These are phyloP conservation scores for Dillenia suffruticosa DNA, from an alignment of 164 flowering plant species.

Conservation along the genomic window DNA sequence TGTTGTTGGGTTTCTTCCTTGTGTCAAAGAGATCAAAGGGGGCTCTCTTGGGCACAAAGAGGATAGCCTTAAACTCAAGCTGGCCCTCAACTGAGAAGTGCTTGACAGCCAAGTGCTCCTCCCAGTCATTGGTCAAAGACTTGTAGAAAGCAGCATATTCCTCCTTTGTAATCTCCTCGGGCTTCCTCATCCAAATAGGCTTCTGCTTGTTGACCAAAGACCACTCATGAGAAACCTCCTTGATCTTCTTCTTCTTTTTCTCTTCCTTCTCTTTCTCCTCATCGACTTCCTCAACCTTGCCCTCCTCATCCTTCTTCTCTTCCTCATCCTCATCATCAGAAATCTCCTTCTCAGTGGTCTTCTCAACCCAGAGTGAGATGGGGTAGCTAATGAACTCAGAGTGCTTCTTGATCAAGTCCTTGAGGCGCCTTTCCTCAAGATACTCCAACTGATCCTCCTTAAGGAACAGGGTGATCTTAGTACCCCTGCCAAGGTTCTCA, in stretches of 20 bases:
- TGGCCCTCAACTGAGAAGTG: constrained; percentile 56
- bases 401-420: constrained; percentile 50
- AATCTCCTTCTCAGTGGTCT: constrained; percentile 52
- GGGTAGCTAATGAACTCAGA: constrained; percentile 56
- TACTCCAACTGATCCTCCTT: constrained; percentile 52
- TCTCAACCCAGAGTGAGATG: constrained; percentile 47
- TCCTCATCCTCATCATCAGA: constrained; percentile 57
- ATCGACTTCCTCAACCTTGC: constrained; percentile 42
- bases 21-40: constrained; percentile 64
- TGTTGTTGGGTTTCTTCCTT: constrained; percentile 61
- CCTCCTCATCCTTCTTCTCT: constrained; percentile 52
- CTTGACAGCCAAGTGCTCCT: constrained; percentile 50
- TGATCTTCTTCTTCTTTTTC: constrained; percentile 49
- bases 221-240: constrained; percentile 53
- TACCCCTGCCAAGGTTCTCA: constrained; percentile 45
- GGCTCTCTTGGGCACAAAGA: constrained; percentile 58
- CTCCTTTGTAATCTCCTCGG: constrained; percentile 47
- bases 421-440: constrained; percentile 45
- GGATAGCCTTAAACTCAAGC: constrained; percentile 53
- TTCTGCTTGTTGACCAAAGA: constrained; percentile 47
- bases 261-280: constrained; percentile 47
- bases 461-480: constrained; percentile 43
- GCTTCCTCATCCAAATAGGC: constrained; percentile 60
- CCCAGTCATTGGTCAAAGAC: constrained; percentile 51
- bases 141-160: constrained; percentile 53